These are phyloP conservation scores for Fusarium subtropicale DNA, from an alignment of 2,329 filamentous ascomycete species.

Conservation along the genomic window DNA sequence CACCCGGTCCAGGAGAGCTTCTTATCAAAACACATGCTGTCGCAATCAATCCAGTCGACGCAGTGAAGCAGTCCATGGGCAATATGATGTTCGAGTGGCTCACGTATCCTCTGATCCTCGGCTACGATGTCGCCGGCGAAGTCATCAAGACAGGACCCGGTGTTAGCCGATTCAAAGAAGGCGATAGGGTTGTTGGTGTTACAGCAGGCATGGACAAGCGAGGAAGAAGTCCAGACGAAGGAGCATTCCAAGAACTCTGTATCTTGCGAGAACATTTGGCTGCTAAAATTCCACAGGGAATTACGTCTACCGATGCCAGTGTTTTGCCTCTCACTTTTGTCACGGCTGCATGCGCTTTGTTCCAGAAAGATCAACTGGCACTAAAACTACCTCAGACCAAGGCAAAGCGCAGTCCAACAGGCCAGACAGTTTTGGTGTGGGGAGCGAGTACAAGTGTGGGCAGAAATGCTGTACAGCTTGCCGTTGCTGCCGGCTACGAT, in stretches of 20 bases:
- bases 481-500: conserved; percentile 3
- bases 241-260: conserved; percentile 1
- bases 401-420: rapidly evolving
- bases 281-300: rapidly evolving
- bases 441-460: conserved; percentile 12
- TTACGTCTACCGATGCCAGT: background rate
- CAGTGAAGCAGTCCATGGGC: conserved; percentile 14
- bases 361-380: background rate
- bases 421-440: background rate
- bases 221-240: background rate
- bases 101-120: conserved; percentile 11
- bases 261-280: conserved; percentile 1
- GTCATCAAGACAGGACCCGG: background rate
- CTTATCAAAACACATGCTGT: background rate
- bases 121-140: background rate
- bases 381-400: background rate
- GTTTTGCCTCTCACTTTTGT: background rate
- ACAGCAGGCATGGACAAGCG: conserved; percentile 13
- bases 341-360: background rate
- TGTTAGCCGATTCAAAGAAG: background rate
- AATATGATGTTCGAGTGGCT: conserved; percentile 31
- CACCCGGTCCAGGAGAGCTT: background rate
- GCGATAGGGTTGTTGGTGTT: background rate
- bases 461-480: conserved; percentile 1
- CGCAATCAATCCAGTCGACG: conserved; percentile 4